A percentile compares a stretch with the other conserved stretches of the same genome.
These are phyloP conservation scores for Solanum commersonii DNA, from an alignment of 257 asterid genomes.

Conservation along the genomic window DNA sequence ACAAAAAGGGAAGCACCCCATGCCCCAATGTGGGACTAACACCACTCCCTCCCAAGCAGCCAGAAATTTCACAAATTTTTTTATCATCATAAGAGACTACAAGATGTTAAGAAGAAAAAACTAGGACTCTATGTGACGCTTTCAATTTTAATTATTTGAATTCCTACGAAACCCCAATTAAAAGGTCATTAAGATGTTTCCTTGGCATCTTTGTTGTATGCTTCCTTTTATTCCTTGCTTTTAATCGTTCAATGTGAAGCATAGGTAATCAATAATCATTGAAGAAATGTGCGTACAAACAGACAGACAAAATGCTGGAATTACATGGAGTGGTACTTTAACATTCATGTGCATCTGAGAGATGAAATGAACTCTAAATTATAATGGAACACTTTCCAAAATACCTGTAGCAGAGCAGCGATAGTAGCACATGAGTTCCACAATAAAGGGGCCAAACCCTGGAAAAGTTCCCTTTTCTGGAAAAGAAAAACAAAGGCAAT, in stretches of 20 bases:
- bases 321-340: background rate
- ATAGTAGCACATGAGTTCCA: slow-evolving; percentile 37
- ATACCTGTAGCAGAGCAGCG: slow-evolving; percentile 32
- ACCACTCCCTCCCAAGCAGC: background rate
- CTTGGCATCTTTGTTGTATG: background rate
- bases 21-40: background rate
- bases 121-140: background rate
- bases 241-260: background rate
- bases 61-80: background rate
- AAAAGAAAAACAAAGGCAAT: background rate
- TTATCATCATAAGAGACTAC: background rate
- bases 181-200: background rate
- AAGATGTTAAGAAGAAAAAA: background rate
- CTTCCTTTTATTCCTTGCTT: background rate
- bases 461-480: slow-evolving; percentile 10
- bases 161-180: background rate
- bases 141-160: background rate
- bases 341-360: background rate
- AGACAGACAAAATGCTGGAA: background rate
- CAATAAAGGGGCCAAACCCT: slow-evolving; percentile 17
- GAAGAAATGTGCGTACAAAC: background rate
- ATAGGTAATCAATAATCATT: background rate
- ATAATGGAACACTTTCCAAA: background rate
- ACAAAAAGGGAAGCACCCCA: background rate
- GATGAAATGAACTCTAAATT: background rate